Evolutionary conservation across 148 eudicot species (phyloP), one percentile per base, ranked within the genome.

Genomic region (Hydrangea macrophylla): DNA sequence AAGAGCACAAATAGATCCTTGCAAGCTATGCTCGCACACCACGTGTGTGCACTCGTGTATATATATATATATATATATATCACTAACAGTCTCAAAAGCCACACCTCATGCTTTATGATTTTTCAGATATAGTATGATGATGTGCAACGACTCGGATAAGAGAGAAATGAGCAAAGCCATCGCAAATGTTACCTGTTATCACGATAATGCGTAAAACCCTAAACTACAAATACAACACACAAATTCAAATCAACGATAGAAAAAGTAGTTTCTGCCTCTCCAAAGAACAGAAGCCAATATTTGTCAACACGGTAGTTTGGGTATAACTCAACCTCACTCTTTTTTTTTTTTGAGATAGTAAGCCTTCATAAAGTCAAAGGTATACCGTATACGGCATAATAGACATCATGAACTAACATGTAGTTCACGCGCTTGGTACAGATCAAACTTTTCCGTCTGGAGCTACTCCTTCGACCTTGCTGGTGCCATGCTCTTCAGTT

Each of bases 401-500:
- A n/a, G 8, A 62, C 18, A 58, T 56, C 25, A 9, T 45, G 15
- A 24, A 48, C 69, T 63, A 28, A n/a, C 0, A 6, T 10, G 12
- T 25, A 22, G 23, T 53, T 74, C 59, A 72, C 6, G 69, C 35
- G 78, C 71, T 69, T 23, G 77, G 54, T 58, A 68, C 62, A 63
- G 64, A 70, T 40, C 64, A 77, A 4, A 35, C 67, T 58, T 70
- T 71, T 45, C 48, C 70, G 70, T 57, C 73, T 42, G 73, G 4
- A 33, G 42, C 56, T 10, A 32, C 73, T 40, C 32, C 73, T 32
- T 69, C 75, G 57, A 26, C 51, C 31, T 60, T 55, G n/a, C 55
- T 30, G 48, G 44, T 20, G 12, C 23, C 44, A 0, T 60, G 61
- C 39, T 30, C 74, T 39, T 20, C 78, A 20, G 62, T 12, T 45